Conservation (phyloP, 2,329 filamentous ascomycete species). For the Penicillium sp. region DNA sequence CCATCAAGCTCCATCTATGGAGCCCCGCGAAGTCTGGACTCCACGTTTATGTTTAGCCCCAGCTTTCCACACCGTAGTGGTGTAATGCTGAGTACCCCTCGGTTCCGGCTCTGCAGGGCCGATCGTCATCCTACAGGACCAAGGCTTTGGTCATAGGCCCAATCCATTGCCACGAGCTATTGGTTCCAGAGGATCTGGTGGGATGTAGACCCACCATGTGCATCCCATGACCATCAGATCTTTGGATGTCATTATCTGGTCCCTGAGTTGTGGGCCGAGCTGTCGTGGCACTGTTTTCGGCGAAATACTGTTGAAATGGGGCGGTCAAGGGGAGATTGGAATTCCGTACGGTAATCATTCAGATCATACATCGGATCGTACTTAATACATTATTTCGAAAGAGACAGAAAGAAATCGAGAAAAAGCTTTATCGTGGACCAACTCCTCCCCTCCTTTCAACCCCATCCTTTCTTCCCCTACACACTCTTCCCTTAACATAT, state of each 20-base stretch:
- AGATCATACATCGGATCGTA: neutral
- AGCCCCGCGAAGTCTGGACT: constrained; percentile 4
- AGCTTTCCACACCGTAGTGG: neutral
- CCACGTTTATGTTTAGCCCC: constrained; percentile 1
- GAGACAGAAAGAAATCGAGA: neutral
- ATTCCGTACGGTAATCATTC: constrained; percentile 1
- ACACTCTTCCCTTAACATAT: neutral
- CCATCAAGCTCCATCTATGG: constrained; percentile 3
- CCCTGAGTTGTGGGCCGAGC: constrained; percentile 3
- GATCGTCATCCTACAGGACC: neutral
- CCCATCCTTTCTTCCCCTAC: neutral
- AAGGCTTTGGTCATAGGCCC: neutral
- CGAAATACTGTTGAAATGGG: neutral
- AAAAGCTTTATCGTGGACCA: neutral
- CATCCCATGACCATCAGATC: constrained; percentile 25
- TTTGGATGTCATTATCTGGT: constrained; percentile 5
- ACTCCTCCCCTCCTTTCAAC: constrained; percentile 3
- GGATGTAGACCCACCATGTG: constrained; percentile 10
- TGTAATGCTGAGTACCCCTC: neutral
- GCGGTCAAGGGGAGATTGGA: constrained; percentile 10
- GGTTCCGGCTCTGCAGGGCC: neutral
- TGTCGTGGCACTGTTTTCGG: constrained; percentile 7
- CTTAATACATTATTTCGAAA: neutral
- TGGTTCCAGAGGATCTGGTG: constrained; percentile 1
- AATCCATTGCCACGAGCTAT: neutral